Base-by-base conservation (phyloP, 768 basidiomycete genomes). In the Russula emetica region DNA sequence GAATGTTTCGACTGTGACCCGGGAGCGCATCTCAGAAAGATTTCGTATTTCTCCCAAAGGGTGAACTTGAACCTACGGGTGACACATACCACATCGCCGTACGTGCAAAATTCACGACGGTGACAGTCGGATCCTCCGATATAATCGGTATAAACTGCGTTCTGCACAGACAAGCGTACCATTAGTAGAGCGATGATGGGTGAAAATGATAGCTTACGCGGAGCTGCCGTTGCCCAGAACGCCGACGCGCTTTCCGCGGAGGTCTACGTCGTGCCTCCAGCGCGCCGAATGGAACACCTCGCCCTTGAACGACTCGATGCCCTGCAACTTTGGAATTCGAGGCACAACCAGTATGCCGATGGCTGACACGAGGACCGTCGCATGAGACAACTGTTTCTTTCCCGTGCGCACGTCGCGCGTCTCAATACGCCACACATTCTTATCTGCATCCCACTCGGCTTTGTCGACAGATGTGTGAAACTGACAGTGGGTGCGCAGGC, bases 141-240 rank as follows among this genome's bases (percentile, higher is more conserved):
- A 85, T 83, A 61, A 76, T 69, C 16, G 83, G 82, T 28, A 84
- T 69, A 50, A 85, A 78, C 68, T 88, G 86, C n/a, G 57, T 13
- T 9, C 62, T 59, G 57, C 26, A 28, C 20, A 36, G 16, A 47
- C 6, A 20, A 13, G 32, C 18, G 18, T 13, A 36, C 20, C 20
- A 36, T 53, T 11, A 47, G n/a, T n/a, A n/a, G 44, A 26, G 20
- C 24, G 6, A 34, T 11, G 14, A 20, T 3, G 1, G 44, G 30
- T 34, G 10, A 58, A 54, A 49, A 54, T 16, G 8, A 51, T 28
- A 14, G 11, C 63, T 36, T 55, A 84, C 78, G 79, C 83, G 42
- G 82, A 83, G 66, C 80, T 83, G 3, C 83, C 85, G 69, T 85
- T 85, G 26, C 85, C 85, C 71, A 85, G 79, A 4, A 86, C 81